Percentiles rank a stretch among this genome's conserved stretches.
These are phyloP conservation scores for Phytophthora foliorum DNA, from an alignment of 352 stramenopile species.

Conservation along the genomic window DNA sequence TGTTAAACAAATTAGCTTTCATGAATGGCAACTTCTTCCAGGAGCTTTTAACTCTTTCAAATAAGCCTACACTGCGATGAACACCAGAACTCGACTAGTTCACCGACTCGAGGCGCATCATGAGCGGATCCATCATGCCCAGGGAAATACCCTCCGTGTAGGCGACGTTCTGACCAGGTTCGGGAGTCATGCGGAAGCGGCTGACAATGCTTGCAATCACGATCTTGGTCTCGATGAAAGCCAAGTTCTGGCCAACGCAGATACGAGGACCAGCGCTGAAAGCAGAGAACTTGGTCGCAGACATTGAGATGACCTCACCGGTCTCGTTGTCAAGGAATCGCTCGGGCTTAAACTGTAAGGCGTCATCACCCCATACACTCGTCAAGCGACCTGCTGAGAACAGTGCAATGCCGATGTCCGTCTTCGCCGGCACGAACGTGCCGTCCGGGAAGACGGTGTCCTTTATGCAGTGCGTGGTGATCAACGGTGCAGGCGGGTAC, in stretches of 20 bases:
- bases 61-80: background rate
- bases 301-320: slow-evolving; percentile 37
- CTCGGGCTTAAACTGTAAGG: slow-evolving; percentile 54
- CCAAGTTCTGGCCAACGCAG: slow-evolving; percentile 63
- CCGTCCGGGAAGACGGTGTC: slow-evolving; percentile 67
- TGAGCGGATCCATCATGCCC: slow-evolving; percentile 46
- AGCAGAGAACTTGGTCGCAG: slow-evolving; percentile 53
- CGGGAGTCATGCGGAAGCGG: slow-evolving; percentile 49
- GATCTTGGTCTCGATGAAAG: slow-evolving; percentile 70
- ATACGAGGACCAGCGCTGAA: slow-evolving; percentile 65
- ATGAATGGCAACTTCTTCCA: slow-evolving; percentile 15
- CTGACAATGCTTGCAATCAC: slow-evolving; percentile 66
- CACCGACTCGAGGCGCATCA: slow-evolving; percentile 33
- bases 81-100: background rate
- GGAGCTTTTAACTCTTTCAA: background rate
- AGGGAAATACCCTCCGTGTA: slow-evolving; percentile 79
- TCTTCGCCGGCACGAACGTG: slow-evolving; percentile 52
- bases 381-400: slow-evolving; percentile 55
- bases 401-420: slow-evolving; percentile 43
- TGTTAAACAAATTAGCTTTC: slow-evolving; percentile 20
- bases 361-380: slow-evolving; percentile 60
- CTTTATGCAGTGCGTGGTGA: slow-evolving; percentile 45
- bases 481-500: slow-evolving; percentile 54
- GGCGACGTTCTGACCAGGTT: slow-evolving; percentile 67
- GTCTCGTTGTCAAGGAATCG: slow-evolving; percentile 50